These are phyloP conservation scores for Chaetomiaceae sp. DNA, from an alignment of 2,329 filamentous ascomycete genomes.

Conservation along the genomic window DNA sequence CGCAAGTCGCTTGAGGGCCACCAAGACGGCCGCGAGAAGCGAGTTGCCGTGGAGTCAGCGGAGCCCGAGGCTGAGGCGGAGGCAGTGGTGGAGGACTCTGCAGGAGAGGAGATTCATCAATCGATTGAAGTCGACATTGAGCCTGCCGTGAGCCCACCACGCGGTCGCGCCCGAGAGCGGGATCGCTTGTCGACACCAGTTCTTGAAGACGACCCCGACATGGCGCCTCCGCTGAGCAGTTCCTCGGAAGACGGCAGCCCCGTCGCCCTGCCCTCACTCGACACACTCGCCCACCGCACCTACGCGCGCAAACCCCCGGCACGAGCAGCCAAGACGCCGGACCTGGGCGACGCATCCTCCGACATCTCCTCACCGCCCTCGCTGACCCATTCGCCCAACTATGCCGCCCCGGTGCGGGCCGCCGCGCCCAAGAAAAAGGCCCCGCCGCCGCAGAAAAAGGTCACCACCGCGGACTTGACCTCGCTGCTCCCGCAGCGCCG, in stretches of 20 bases:
- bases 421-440: constrained; percentile 29
- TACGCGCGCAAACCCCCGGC: constrained; percentile 27
- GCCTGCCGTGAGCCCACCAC: constrained; percentile 13
- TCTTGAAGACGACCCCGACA: constrained; percentile 42
- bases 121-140: constrained; percentile 24
- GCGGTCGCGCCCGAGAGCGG: constrained; percentile 4
- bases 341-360: constrained; percentile 38
- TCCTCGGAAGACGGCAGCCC: constrained; percentile 38
- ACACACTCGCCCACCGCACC: constrained; percentile 39
- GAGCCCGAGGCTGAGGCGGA: not conserved
- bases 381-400: constrained; percentile 60
- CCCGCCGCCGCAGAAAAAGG: constrained; percentile 33
- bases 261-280: constrained; percentile 47
- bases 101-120: constrained; percentile 20
- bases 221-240: constrained; percentile 50
- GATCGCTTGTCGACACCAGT: constrained; percentile 24
- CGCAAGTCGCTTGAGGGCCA: constrained; percentile 48
- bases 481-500: constrained; percentile 49
- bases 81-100: constrained; percentile 11
- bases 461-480: constrained; percentile 50
- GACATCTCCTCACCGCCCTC: constrained; percentile 59
- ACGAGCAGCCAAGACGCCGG: constrained; percentile 32
- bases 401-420: constrained; percentile 28
- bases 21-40: constrained; percentile 30
- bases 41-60: constrained; percentile 22